These are phyloP conservation scores for Phytophthora kernoviae DNA, from an alignment of 352 stramenopile genomes.

Conservation along the genomic window DNA sequence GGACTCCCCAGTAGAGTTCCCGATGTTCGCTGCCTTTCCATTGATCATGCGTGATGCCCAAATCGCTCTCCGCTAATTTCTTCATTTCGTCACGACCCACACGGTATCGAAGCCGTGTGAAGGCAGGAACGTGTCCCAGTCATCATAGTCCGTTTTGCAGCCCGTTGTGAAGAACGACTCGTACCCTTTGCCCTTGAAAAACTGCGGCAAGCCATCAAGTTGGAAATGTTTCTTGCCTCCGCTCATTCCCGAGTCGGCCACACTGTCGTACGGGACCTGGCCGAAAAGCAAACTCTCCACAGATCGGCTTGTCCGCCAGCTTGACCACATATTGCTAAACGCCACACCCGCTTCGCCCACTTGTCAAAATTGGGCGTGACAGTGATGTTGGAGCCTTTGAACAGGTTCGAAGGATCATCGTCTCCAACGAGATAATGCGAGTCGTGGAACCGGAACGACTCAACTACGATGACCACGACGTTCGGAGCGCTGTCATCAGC, in stretches of 20 bases:
- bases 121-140: constrained; percentile 50
- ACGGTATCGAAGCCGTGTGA: constrained; percentile 57
- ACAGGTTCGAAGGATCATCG: constrained; percentile 42
- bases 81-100: constrained; percentile 45
- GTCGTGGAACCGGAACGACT: constrained; percentile 59
- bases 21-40: constrained; percentile 30
- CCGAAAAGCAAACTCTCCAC: constrained; percentile 57
- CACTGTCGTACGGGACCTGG: constrained; percentile 48
- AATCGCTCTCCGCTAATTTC: constrained; percentile 30
- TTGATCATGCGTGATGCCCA: constrained; percentile 37
- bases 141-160: constrained; percentile 46
- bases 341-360: constrained; percentile 51
- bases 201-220: constrained; percentile 48
- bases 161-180: constrained; percentile 53
- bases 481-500: constrained; percentile 41
- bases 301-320: constrained; percentile 57
- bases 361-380: constrained; percentile 54
- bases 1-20: constrained; percentile 43
- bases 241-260: constrained; percentile 40
- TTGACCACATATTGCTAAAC: constrained; percentile 61
- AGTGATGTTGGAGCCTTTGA: constrained; percentile 30
- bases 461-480: constrained; percentile 49
- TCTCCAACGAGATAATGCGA: constrained; percentile 53
- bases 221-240: constrained; percentile 26
- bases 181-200: constrained; percentile 57